Base-by-base conservation (phyloP, 306 rosid genomes). In the Prunus campanulata region DNA sequence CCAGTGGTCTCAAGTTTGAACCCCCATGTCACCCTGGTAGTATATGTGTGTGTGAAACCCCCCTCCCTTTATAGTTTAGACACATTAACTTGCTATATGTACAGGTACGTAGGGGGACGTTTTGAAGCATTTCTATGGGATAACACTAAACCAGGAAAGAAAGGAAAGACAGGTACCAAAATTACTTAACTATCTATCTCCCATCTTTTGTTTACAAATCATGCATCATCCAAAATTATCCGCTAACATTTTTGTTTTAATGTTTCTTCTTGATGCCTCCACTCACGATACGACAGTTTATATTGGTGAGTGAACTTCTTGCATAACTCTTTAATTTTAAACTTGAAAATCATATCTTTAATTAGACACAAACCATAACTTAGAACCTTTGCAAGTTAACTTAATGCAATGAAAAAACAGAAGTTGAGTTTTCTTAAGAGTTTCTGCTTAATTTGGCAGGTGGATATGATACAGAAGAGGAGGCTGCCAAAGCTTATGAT, bases 401-500 rank as follows among this genome's bases (percentile, higher is more conserved):
- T 1, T n/a, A 55, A 18, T 9, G 61, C 61, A 55, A n/a, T 2
- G 61, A n/a, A n/a, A 55, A 55, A n/a, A 5, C 44, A 55, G 25
- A 55, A 55, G 61, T 55, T 8, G 22, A 1, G 57, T 52, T 18
- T 52, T 39, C 44, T 39, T 39, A 6, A n/a, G 57, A 52, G 11
- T 52, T 52, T 39, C 44, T 39, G 8, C 57, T 57, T 0, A 24
- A 25, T 24, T 22, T 66, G 56, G 54, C 67, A 79, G 88, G 82
- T 55, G 81, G 64, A 32, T 86, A 50, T 56, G 42, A 73, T 1
- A 20, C 3, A 35, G 88, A 81, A 67, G 65, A 64, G 19, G 79
- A 87, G 0, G 90, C 86, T n/a, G 90, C 81, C 1, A 84, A 30
- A 29, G 90, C 85, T 60, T 73, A 70, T 22, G 88, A 87, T 76